Evolutionary conservation across 352 stramenopile species (phyloP), one percentile per base, ranked within the genome.

Genomic region (Phytophthora europaea): DNA sequence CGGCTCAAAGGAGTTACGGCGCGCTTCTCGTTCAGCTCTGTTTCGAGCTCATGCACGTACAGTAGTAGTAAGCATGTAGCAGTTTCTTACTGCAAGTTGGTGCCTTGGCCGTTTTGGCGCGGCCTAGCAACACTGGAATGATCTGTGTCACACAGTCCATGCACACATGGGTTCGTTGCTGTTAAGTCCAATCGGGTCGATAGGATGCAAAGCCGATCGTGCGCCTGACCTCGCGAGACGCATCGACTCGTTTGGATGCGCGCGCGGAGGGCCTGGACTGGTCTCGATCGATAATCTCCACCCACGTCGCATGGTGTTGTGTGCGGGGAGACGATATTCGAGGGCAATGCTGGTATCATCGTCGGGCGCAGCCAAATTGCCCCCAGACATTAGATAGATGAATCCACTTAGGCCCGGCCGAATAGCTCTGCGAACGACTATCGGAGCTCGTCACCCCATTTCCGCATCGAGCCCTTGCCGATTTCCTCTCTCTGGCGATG

Each of bases 191-290:
- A 73, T 73, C 59, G 26, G 15, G 12, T 62, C 38, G 67, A 69
- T 67, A 23, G 60, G 52, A 68, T 23, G 60, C 66, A 60, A 50
- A 50, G 43, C 43, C 43, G 18, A 1, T n/a, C 43, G 31, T 61
- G 53, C 53, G 66, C 66, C 66, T 73, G 66, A 73, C 58, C 61
- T 36, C 22, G 20, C 6, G n/a, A 67, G 67, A 73, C 59, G 58
- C 67, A 73, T 73, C 67, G 51, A 52, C 51, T 18, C 51, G 60
- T 69, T 73, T 73, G 59, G 67, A 73, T 64, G 67, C 31, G 58
- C 33, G n/a, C 6, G 67, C 60, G 45, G 51, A 73, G 67, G 67
- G 67, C 33, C 51, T 23, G 67, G 67, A 40, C 51, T 23, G 56
- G 34, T 57, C 64, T 59, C 3, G 45, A 23, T 36, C 3, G 33